A percentile compares a stretch with the other conserved stretches of the same genome.
phyloP scores from a whole-genome alignment of 257 asterid genomes.

The Capsicum rhomboideum region DNA sequence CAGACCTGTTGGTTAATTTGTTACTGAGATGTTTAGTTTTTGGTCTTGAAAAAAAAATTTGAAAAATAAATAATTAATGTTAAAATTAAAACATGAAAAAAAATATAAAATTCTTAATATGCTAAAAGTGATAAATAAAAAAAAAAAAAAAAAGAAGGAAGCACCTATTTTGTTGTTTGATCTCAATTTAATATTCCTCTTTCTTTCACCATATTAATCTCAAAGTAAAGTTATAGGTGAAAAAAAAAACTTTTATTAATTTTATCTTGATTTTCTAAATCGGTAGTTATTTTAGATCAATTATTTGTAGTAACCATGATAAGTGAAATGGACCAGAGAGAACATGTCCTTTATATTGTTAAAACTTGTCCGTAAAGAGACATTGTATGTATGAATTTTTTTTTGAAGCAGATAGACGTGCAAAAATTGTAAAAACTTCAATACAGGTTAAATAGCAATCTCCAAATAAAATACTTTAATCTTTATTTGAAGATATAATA shows the following conservation, averaged over 20 bases:
- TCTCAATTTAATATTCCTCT: neutral
- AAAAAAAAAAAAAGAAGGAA: too few relatives aligned
- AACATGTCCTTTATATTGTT: neutral
- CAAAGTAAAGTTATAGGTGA: neutral
- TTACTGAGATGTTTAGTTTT: too few relatives aligned
- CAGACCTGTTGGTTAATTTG: neutral
- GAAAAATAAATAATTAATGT: too few relatives aligned
- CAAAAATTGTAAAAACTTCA: neutral
- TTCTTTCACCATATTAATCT: neutral
- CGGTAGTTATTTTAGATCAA: neutral
- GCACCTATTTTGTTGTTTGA: too few relatives aligned
- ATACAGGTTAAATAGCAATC: neutral
- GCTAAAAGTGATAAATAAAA: too few relatives aligned
- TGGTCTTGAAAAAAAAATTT: too few relatives aligned
- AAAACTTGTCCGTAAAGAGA: neutral
- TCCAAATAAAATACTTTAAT: neutral
- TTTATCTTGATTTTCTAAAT: too few relatives aligned
- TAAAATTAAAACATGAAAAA: too few relatives aligned
- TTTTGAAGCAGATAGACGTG: neutral
- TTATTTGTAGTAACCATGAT: neutral
- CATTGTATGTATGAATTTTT: neutral
- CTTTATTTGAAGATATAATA: neutral
- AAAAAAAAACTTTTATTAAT: too few relatives aligned
- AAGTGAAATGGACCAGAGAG: neutral
- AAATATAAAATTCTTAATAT: too few relatives aligned